Conservation (phyloP, 1,284 basidiomycete species). For the Xerocomus nothofagi region DNA sequence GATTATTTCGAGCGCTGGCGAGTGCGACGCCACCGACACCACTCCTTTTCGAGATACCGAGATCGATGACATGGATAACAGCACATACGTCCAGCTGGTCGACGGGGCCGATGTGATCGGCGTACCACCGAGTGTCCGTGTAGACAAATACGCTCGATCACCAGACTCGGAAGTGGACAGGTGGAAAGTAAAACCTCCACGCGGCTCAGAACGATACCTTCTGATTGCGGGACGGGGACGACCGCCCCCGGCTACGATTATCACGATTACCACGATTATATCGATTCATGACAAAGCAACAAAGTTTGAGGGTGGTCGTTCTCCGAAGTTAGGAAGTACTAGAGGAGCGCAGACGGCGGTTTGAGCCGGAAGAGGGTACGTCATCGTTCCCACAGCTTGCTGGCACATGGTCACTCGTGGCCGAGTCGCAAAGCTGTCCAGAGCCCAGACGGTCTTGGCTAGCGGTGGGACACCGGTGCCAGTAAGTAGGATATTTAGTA, state of each 20-base stretch:
- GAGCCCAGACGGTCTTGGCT: background rate
- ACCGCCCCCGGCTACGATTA: background rate
- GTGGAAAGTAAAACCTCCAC: background rate
- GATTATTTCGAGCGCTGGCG: background rate
- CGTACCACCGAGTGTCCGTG: background rate
- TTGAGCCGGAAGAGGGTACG: background rate
- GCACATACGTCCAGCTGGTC: background rate
- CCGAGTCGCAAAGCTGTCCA: background rate
- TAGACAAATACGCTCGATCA: background rate
- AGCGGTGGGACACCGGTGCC: background rate
- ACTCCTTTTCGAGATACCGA: background rate
- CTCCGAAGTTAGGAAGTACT: too few species aligned
- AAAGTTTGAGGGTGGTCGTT: background rate
- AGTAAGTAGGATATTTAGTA: background rate
- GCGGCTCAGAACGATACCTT: background rate
- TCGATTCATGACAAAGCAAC: background rate
- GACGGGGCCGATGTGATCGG: background rate
- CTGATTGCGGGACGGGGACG: background rate
- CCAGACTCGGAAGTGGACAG: background rate
- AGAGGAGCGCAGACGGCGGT: too few species aligned
- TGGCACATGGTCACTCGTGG: too few species aligned
- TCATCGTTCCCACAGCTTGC: too few species aligned
- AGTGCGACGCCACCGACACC: background rate
- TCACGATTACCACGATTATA: slow-evolving; percentile 1
- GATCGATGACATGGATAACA: background rate